Evolutionary conservation across 306 rosid species (phyloP).

Genomic region (Vigna nakashimae): DNA sequence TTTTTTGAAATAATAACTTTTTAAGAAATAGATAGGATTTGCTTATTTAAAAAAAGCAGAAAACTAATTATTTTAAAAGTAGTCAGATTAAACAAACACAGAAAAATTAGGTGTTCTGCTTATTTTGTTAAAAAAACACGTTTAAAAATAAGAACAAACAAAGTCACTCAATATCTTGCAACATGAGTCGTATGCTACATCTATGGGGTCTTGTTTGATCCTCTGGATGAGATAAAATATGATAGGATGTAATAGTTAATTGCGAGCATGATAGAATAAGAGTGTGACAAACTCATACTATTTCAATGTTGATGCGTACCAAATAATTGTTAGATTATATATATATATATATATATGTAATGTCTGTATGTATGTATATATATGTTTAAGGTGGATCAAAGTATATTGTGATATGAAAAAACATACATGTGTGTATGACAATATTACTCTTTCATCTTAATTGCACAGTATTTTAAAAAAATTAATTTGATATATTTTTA

Average conservation of each 20-base stretch:
- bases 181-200: not conserved
- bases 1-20: too few relatives aligned
- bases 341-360: too few relatives aligned
- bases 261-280: not conserved
- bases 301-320: not conserved
- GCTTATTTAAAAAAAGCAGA: too few relatives aligned
- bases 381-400: not conserved
- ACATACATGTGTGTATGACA: not conserved
- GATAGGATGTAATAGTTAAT: not conserved
- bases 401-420: not conserved
- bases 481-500: not conserved
- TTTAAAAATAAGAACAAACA: too few relatives aligned
- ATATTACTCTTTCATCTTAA: not conserved
- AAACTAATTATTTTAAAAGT: too few relatives aligned
- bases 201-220: not conserved
- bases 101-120: too few relatives aligned
- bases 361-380: too few relatives aligned
- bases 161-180: not conserved
- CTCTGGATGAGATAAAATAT: not conserved
- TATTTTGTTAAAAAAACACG: too few relatives aligned
- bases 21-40: too few relatives aligned
- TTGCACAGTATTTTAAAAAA: not conserved
- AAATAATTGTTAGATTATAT: not conserved
- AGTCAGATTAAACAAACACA: too few relatives aligned
- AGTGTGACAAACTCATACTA: not conserved